Percentiles rank a stretch among this genome's conserved stretches.
Evolutionary conservation across 176 grass and related monocot species (phyloP).

Genomic region (Eleusine coracana): DNA sequence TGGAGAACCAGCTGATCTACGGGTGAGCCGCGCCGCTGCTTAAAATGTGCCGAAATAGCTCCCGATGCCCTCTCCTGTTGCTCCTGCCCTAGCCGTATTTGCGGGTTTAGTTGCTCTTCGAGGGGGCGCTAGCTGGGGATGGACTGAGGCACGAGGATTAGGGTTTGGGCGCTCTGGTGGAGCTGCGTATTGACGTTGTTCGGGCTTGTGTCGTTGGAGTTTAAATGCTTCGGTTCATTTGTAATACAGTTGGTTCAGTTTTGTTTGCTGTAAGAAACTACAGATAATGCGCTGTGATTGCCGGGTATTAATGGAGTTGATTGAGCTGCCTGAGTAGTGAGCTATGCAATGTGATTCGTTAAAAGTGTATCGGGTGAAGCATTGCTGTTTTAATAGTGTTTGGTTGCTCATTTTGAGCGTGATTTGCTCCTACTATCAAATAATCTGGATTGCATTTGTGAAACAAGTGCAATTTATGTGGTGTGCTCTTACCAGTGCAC

Average conservation of each 20-base stretch:
- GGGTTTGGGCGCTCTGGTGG: conserved; percentile 43
- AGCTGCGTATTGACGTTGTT: conserved; percentile 4
- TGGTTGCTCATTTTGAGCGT: not conserved
- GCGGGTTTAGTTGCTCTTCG: conserved; percentile 37
- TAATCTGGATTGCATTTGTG: not conserved
- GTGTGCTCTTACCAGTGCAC: not conserved
- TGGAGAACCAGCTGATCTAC: conserved; percentile 77
- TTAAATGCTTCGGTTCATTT: conserved; percentile 25
- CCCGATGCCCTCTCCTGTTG: not conserved
- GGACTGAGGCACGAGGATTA: conserved; percentile 29
- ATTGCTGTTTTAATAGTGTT: conserved; percentile 14
- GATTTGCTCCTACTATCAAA: not conserved
- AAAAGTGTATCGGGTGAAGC: not conserved
- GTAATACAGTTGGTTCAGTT: not conserved
- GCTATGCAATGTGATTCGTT: conserved; percentile 26
- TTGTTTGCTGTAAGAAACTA: conserved; percentile 11
- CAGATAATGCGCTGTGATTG: conserved; percentile 5
- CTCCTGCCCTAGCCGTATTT: conserved; percentile 1
- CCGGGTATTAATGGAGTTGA: not conserved
- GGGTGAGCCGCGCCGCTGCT: conserved; percentile 65
- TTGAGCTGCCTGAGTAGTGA: conserved; percentile 17
- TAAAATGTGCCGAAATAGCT: conserved; percentile 23
- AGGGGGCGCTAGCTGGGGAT: not conserved
- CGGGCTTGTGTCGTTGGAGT: conserved; percentile 17
- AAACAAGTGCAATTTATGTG: not conserved